Conservation (phyloP, 2,329 filamentous ascomycete genomes). For the Plenodomus tracheiphilus region DNA sequence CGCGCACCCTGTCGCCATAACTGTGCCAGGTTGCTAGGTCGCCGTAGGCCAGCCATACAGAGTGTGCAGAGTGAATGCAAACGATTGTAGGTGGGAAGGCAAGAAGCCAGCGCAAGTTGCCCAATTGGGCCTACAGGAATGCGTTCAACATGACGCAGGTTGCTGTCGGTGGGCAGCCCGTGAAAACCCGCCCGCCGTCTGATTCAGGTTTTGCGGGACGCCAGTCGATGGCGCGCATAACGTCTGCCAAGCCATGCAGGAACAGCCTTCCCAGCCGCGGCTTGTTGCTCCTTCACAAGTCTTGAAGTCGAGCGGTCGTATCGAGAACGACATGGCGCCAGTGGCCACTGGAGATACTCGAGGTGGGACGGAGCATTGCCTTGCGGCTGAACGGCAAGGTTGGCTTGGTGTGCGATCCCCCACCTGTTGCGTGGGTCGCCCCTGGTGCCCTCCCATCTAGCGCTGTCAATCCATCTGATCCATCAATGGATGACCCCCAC, state of each 20-base stretch:
- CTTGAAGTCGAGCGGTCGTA: too few species aligned
- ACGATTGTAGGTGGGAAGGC: not conserved
- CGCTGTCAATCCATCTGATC: not conserved
- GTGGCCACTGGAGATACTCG: too few species aligned
- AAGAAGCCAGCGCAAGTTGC: conserved; percentile 7
- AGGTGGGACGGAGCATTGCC: not conserved
- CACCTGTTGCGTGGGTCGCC: not conserved
- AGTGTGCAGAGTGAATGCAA: conserved; percentile 2
- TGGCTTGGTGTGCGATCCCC: not conserved
- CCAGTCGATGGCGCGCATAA: conserved; percentile 15
- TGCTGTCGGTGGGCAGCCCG: conserved; percentile 10
- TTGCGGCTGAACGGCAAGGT: not conserved
- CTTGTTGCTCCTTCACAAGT: not conserved
- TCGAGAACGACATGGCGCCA: too few species aligned
- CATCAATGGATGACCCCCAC: not conserved
- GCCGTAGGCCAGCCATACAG: conserved; percentile 31
- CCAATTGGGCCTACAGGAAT: conserved; percentile 26
- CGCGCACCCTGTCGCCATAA: conserved; percentile 33
- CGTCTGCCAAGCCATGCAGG: conserved; percentile 28
- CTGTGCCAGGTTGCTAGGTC: conserved; percentile 28
- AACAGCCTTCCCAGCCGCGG: conserved; percentile 5
- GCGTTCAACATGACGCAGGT: conserved; percentile 34
- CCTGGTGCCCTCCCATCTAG: not conserved
- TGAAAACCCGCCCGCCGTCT: conserved; percentile 14
- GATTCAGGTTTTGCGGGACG: conserved; percentile 25